Conservation (phyloP, 345 rosid genomes). For the Populus deltoides region DNA sequence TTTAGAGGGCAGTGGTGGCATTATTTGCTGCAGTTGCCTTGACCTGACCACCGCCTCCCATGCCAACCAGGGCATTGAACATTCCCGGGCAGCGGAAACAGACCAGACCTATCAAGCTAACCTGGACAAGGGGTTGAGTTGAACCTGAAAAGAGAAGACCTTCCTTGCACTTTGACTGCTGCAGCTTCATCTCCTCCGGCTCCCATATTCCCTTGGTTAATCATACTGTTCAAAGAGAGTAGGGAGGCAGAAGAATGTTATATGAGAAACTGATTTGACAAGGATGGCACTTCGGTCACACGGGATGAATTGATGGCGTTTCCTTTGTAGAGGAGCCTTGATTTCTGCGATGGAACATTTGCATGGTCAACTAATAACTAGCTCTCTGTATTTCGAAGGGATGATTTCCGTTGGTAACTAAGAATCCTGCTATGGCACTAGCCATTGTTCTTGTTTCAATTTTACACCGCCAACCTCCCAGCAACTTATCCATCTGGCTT, state of each 20-base stretch:
- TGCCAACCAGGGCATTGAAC: conserved; percentile 81
- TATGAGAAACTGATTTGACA: no score
- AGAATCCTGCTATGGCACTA: background rate
- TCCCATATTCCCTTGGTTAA: no score
- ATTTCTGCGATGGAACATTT: background rate
- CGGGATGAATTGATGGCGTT: no score
- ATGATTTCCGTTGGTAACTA: background rate
- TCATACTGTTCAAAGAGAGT: no score
- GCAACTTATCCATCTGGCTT: background rate
- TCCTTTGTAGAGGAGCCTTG: background rate
- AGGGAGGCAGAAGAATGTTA: no score
- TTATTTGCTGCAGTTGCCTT: conserved; percentile 69
- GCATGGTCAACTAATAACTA: no score
- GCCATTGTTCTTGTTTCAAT: background rate
- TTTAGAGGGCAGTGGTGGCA: conserved; percentile 62
- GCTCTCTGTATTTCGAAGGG: no score
- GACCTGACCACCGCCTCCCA: conserved; percentile 85
- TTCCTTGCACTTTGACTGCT: no score
- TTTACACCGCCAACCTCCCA: background rate
- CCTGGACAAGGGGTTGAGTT: conserved; percentile 68
- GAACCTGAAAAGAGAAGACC: conserved; percentile 37
- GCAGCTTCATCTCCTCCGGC: no score
- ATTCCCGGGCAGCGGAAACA: conserved; percentile 86
- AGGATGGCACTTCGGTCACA: no score
- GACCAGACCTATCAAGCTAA: conserved; percentile 59